Evolutionary conservation across 306 rosid genomes (phyloP).

Genomic region (Datisca glomerata): DNA sequence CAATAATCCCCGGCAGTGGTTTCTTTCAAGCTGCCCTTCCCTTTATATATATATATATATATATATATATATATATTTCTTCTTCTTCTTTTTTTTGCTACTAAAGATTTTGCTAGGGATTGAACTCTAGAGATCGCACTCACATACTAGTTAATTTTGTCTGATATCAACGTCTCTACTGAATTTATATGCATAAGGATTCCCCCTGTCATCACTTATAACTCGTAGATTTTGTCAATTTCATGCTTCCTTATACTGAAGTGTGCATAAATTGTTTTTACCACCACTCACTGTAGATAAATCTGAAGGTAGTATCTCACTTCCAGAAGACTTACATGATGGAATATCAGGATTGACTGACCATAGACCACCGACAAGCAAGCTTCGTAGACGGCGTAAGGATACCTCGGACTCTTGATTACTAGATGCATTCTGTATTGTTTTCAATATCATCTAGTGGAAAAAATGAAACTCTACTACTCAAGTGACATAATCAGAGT

Average conservation of each 20-base stretch:
- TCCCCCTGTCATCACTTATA: not conserved
- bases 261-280: not conserved
- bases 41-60: no score
- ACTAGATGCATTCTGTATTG: not conserved
- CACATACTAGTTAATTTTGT: not conserved
- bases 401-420: not conserved
- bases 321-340: conserved; percentile 12
- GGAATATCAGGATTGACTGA: conserved; percentile 7
- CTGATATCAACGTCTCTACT: not conserved
- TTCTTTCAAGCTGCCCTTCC: no score
- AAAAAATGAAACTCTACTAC: not conserved
- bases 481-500: not conserved
- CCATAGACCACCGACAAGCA: conserved; percentile 35
- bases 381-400: conserved; percentile 56
- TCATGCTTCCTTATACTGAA: not conserved
- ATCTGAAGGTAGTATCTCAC: conserved; percentile 25
- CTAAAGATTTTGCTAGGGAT: no score
- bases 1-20: no score
- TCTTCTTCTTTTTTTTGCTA: no score
- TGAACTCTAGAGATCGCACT: no score
- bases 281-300: conserved; percentile 27
- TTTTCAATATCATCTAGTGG: not conserved
- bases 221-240: not conserved
- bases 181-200: not conserved
- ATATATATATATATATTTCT: no score